Evolutionary conservation across 2,329 filamentous ascomycete genomes (phyloP).

Genomic region (Tolypocladium capitatum): DNA sequence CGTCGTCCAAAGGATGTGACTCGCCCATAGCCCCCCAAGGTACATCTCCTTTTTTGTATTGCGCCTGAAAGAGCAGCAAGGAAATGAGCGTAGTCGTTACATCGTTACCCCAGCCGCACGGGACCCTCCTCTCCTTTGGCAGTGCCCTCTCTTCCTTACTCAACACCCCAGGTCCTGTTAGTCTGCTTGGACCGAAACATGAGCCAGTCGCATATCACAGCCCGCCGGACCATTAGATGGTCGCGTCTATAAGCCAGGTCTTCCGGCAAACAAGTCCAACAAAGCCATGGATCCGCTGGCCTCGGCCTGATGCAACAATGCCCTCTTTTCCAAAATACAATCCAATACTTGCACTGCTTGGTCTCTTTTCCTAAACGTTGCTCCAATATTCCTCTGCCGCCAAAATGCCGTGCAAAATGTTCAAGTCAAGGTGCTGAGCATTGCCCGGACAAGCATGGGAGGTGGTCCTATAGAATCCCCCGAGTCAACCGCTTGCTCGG

Average conservation of each 20-base stretch:
- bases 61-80: neutral
- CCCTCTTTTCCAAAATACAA: neutral
- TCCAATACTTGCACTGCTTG: neutral
- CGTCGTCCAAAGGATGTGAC: neutral
- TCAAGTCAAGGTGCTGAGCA: conserved; percentile 59
- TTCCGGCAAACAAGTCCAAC: neutral
- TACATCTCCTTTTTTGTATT: neutral
- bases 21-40: neutral
- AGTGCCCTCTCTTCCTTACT: too few relatives aligned
- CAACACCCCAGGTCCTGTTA: too few relatives aligned
- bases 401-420: neutral
- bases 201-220: too few relatives aligned
- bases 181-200: too few relatives aligned
- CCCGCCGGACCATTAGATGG: neutral
- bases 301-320: neutral
- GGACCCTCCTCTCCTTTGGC: neutral
- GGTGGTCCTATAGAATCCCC: conserved; percentile 39
- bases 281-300: neutral
- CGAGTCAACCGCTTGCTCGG: conserved; percentile 17
- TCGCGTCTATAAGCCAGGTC: neutral
- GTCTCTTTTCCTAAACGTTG: neutral
- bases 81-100: neutral
- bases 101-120: neutral
- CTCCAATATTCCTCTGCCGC: neutral
- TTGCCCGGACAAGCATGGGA: conserved; percentile 50